These are phyloP conservation scores for Emergomyces orientalis DNA, from an alignment of 2,329 filamentous ascomycete genomes.

Conservation along the genomic window DNA sequence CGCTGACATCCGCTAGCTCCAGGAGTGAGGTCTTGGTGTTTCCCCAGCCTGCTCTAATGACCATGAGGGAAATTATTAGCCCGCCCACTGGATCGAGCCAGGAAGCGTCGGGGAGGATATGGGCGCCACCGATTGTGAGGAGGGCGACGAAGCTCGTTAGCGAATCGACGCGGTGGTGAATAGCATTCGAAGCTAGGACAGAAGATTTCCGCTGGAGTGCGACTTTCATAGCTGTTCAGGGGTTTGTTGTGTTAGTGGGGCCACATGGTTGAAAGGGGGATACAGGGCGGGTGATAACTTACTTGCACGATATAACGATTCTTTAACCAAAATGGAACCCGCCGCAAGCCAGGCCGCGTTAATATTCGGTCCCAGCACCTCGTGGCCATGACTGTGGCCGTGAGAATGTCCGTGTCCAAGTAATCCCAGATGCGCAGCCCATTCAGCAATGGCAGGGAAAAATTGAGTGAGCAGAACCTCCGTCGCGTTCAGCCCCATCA, in stretches of 20 bases:
- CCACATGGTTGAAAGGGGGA: background rate
- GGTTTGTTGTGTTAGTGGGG: too few species aligned
- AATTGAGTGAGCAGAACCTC: conserved; percentile 62
- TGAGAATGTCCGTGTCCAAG: conserved; percentile 50
- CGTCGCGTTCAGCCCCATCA: conserved; percentile 77
- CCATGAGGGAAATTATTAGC: conserved; percentile 83
- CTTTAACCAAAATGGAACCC: conserved; percentile 84
- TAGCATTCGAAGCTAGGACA: conserved; percentile 87
- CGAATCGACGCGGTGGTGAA: conserved; percentile 94
- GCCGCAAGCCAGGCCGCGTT: conserved; percentile 92
- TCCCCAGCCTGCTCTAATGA: conserved; percentile 77
- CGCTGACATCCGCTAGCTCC: conserved; percentile 82
- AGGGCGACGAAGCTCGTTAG: conserved; percentile 90
- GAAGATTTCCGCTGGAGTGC: conserved; percentile 90
- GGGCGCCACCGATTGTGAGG: conserved; percentile 78
- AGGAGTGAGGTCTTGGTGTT: conserved; percentile 76
- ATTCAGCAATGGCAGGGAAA: conserved; percentile 55
- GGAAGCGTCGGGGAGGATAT: conserved; percentile 71
- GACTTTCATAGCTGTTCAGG: conserved; percentile 72
- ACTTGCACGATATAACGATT: conserved; percentile 96
- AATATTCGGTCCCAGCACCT: conserved; percentile 63
- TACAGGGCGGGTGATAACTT: conserved; percentile 37
- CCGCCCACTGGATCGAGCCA: conserved; percentile 95
- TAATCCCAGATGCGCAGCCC: conserved; percentile 31
- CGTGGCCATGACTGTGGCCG: conserved; percentile 43